Conservation (phyloP, 139 green algal genomes). For the Tetradesmus lagerheimii region DNA sequence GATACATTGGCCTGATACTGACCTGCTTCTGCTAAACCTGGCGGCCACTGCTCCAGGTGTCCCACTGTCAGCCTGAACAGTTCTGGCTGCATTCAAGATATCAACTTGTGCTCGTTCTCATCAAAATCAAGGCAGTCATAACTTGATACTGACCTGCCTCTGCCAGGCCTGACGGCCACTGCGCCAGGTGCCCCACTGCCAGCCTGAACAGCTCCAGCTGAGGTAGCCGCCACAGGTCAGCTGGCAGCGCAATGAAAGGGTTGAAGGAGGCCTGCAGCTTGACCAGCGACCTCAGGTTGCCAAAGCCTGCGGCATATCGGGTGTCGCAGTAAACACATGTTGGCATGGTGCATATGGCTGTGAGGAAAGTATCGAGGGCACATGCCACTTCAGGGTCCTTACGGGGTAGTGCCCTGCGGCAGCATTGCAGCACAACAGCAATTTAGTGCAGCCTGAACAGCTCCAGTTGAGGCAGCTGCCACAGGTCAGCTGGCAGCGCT, state of each 20-base stretch:
- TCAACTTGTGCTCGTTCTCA: too few relatives aligned
- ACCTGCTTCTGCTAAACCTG: neutral
- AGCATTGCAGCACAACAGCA: too few relatives aligned
- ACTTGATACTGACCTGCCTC: neutral
- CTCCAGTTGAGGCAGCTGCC: too few relatives aligned
- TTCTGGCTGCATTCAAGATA: too few relatives aligned
- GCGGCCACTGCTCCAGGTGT: slow-evolving; percentile 60
- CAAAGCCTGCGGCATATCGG: slow-evolving; percentile 54
- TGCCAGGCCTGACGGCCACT: slow-evolving; percentile 57
- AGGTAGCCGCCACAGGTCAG: slow-evolving; percentile 63
- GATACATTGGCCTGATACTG: slow-evolving; percentile 81
- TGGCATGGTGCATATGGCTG: too few relatives aligned
- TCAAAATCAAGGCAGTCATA: too few relatives aligned
- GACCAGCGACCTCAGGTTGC: slow-evolving; percentile 59
- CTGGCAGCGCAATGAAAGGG: slow-evolving; percentile 68
- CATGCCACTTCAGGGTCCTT: too few relatives aligned
- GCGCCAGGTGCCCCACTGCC: slow-evolving; percentile 64
- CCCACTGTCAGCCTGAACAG: slow-evolving; percentile 77
- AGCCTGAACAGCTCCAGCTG: slow-evolving; percentile 83
- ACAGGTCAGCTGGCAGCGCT: too few relatives aligned
- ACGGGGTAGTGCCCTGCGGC: too few relatives aligned
- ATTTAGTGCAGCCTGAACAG: too few relatives aligned
- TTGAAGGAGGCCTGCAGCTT: slow-evolving; percentile 89
- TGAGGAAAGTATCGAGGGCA: too few relatives aligned
- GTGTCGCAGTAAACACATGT: too few relatives aligned